phyloP scores from a whole-genome alignment of 225 moss, liverwort and hornwort genomes.

The Thuidium tamariscinum region DNA sequence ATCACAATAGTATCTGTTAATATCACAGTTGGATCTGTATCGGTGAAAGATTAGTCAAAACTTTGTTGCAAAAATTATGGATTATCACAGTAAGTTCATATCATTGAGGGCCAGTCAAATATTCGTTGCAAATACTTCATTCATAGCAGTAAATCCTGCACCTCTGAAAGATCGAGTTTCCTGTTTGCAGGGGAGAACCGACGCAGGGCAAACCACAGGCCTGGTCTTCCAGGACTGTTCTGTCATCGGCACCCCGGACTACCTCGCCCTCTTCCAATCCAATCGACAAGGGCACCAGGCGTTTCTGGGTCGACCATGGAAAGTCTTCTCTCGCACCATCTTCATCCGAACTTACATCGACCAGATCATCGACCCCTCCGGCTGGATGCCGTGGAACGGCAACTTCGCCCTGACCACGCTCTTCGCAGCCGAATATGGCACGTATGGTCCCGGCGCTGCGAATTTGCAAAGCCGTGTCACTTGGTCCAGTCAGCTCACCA shows the following conservation, averaged over 20 bases:
- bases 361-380: conserved; percentile 45
- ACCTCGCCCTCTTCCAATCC: conserved; percentile 18
- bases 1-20: no score
- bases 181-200: conserved; percentile 30
- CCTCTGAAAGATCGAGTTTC: background rate
- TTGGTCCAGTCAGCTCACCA: conserved; percentile 38
- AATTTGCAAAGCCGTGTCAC: conserved; percentile 34
- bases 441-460: conserved; percentile 44
- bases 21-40: background rate
- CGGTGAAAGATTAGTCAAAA: background rate
- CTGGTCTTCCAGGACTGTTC: conserved; percentile 43
- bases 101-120: background rate
- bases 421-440: conserved; percentile 38
- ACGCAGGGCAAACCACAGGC: conserved; percentile 41
- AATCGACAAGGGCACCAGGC: conserved; percentile 32
- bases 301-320: conserved; percentile 40
- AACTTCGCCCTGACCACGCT: conserved; percentile 41
- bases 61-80: background rate
- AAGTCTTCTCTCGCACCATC: conserved; percentile 36
- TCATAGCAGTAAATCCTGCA: background rate
- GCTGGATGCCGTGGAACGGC: conserved; percentile 45
- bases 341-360: conserved; percentile 44
- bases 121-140: background rate
- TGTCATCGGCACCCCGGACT: conserved; percentile 24
- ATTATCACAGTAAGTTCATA: background rate